Conservation (phyloP, 768 basidiomycete genomes). For the Tulasnella sp. region DNA sequence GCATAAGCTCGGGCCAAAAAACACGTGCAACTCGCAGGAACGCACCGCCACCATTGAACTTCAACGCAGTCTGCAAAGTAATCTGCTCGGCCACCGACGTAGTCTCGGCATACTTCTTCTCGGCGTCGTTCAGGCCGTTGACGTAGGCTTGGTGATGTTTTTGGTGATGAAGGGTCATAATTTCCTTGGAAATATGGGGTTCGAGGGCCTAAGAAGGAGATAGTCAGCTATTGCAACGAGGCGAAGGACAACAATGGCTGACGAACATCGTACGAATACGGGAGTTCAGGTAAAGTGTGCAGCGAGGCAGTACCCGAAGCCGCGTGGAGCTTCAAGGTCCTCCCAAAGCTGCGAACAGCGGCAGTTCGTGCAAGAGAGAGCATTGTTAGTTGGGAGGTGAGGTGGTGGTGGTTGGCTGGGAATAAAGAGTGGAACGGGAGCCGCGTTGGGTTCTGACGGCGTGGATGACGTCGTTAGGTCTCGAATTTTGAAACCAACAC, state of each 20-base stretch:
- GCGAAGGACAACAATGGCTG: not conserved
- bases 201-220: constrained; percentile 55
- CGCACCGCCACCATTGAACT: constrained; percentile 91
- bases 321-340: constrained; percentile 35
- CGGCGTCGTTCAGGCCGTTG: constrained; percentile 85
- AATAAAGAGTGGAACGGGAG: too few relatives aligned
- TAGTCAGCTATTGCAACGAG: not conserved
- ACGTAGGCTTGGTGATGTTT: constrained; percentile 83
- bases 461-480: too few relatives aligned
- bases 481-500: too few relatives aligned
- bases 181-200: constrained; percentile 79
- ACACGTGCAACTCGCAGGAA: not conserved
- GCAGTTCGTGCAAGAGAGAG: constrained; percentile 36
- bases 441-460: too few relatives aligned
- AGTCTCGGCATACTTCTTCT: constrained; percentile 58
- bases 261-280: constrained; percentile 66
- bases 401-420: not conserved
- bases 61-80: constrained; percentile 78
- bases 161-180: constrained; percentile 87
- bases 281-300: constrained; percentile 68
- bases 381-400: constrained; percentile 29
- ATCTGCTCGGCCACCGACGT: constrained; percentile 60
- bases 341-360: constrained; percentile 35
- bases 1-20: not conserved
- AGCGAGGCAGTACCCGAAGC: constrained; percentile 32